Conservation (phyloP, 176 grass and related monocot species). For the Oryza glaberrima region DNA sequence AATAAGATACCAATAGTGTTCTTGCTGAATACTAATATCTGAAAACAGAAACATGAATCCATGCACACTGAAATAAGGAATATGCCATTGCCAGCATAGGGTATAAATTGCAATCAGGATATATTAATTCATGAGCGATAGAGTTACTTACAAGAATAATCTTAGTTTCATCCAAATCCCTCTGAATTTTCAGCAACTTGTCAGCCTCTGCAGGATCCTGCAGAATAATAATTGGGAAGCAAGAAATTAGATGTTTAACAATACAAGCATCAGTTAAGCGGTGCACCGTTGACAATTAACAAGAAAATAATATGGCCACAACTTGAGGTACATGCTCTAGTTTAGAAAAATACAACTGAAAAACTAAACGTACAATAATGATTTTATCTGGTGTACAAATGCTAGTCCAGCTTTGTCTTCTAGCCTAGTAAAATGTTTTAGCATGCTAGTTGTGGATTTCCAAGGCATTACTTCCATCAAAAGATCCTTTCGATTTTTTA, state of each 20-base stretch:
- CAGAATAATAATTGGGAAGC: neutral
- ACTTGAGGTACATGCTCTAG: constrained; percentile 6
- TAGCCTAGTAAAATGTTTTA: neutral
- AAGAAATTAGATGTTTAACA: neutral
- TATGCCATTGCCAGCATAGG: neutral
- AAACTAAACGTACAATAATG: neutral
- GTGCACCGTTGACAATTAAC: neutral
- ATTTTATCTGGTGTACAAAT: neutral
- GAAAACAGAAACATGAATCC: neutral
- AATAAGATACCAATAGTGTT: neutral
- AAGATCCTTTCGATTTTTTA: neutral
- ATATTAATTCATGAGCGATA: neutral
- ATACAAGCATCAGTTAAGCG: neutral
- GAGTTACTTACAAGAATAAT: constrained; percentile 75
- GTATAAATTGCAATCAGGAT: neutral
- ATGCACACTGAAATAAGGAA: neutral
- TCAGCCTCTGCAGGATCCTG: constrained; percentile 90
- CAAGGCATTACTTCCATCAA: neutral
- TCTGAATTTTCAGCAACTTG: constrained; percentile 92
- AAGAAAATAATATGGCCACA: neutral
- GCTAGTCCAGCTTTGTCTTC: neutral
- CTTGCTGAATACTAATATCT: neutral
- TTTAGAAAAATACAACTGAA: neutral
- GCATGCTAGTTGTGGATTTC: neutral
- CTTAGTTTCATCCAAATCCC: constrained; percentile 95